Evolutionary conservation across 345 rosid species (phyloP), one percentile per base, ranked within the genome.

Genomic region (Physaria fendleri): DNA sequence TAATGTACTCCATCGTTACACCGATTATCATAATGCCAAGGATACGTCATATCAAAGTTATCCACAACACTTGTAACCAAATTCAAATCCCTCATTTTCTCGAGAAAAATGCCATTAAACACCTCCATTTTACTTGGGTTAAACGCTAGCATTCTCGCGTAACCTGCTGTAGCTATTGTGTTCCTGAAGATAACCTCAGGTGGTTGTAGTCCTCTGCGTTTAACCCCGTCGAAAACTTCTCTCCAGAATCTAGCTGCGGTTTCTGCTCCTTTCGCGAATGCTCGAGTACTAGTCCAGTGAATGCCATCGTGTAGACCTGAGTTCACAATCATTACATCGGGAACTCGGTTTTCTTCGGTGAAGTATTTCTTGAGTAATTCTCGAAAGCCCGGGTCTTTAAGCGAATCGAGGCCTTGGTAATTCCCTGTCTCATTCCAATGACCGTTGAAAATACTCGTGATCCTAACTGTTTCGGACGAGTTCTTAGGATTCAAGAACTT

Each of bases 1-100:
- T 91, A 91, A 47, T 91, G 96, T 6, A 91, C 96, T 1, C 98
- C 96, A 20, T 91, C 93, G 3, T 76, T 91, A 72, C 96, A 88
- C 35, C 96, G 72, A 54, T 84, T 88, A 72, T 91, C 92, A 18
- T 64, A 91, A 75, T 91, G 96, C 96, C 96, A 91, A 1, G 96
- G 89, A 69, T 52, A 85, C 14, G 98, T 91, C 82, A 88, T 76
- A 44, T 91, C 96, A 0, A 88, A 88, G 77, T 88, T 74, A 65
- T 88, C 98, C 1, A 88, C 62, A 70, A 91, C 84, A 9, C 81
- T 72, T 0, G 86, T 62, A 20, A 91, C 34, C 34, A 91, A 29
- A 30, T 86, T 82, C 0, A 81, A 76, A 27, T 40, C 68, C 74
- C 77, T 82, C 62, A 91, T 65, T 55, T 84, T 80, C 72, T 91